Evolutionary conservation across 345 rosid genomes (phyloP).

Genomic region (Acer saccharum): DNA sequence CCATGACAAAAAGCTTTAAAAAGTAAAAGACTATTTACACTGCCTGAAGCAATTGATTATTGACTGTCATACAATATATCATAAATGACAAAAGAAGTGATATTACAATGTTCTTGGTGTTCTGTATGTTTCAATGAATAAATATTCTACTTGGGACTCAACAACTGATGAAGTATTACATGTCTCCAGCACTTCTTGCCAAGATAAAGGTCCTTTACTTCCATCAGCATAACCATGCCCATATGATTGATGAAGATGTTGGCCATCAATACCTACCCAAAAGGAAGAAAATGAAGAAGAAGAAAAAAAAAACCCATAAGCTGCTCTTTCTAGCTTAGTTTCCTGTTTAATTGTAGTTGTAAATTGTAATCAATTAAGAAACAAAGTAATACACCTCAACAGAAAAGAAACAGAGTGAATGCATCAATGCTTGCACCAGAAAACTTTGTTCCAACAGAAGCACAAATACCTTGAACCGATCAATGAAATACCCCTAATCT

Average conservation of each 20-base stretch:
- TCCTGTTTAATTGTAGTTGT: background rate
- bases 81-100: background rate
- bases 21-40: background rate
- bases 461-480: too few species aligned
- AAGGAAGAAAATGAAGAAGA: constrained; percentile 1
- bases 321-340: constrained; percentile 7
- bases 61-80: background rate
- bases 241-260: constrained; percentile 23
- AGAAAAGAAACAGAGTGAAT: background rate
- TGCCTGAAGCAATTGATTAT: background rate
- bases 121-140: background rate
- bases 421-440: too few species aligned
- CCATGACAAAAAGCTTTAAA: background rate
- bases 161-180: constrained; percentile 36
- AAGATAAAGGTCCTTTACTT: constrained; percentile 43
- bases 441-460: too few species aligned
- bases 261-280: constrained; percentile 43
- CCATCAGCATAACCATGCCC: constrained; percentile 26
- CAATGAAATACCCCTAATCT: too few species aligned
- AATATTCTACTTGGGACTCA: constrained; percentile 43
- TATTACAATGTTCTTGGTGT: background rate
- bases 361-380: background rate
- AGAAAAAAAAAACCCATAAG: constrained; percentile 8
- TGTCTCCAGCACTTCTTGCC: constrained; percentile 63
- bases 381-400: background rate